phyloP scores from a whole-genome alignment of 1,139 yeast species.

The Candida sanyaensis region DNA sequence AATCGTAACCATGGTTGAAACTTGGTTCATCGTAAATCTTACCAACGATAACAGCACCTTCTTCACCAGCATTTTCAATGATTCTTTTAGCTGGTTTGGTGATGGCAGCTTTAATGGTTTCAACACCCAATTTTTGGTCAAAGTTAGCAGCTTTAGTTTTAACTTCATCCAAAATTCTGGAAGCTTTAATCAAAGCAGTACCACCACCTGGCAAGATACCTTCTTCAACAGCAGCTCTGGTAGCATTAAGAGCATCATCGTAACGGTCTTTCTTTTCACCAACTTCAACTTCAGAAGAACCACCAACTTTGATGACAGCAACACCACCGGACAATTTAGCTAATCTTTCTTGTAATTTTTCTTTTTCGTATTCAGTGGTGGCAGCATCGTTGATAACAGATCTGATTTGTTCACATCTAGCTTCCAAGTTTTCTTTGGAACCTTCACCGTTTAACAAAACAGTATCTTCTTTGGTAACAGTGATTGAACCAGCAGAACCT shows the following conservation, averaged over 20 bases:
- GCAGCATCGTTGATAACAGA: constrained; percentile 67
- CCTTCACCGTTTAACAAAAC: constrained; percentile 97
- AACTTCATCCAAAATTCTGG: constrained; percentile 75
- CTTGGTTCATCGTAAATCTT: constrained; percentile 86
- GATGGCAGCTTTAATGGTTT: constrained; percentile 92
- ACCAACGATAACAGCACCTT: constrained; percentile 97
- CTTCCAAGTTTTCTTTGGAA: constrained; percentile 78
- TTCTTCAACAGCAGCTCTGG: constrained; percentile 99
- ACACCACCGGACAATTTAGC: constrained; percentile 99
- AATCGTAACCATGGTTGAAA: constrained; percentile 92
- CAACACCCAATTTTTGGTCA: constrained; percentile 97
- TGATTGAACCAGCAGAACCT: constrained; percentile 91
- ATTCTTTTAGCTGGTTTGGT: constrained; percentile 96
- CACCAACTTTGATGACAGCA: constrained; percentile 98
- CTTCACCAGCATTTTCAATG: constrained; percentile 98
- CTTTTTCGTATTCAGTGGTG: constrained; percentile 94
- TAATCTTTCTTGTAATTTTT: constrained; percentile 96
- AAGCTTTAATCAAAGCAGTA: constrained; percentile 96
- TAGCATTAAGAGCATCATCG: constrained; percentile 98
- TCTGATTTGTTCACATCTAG: constrained; percentile 97
- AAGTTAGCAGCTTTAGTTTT: constrained; percentile 75
- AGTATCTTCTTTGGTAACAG: constrained; percentile 97
- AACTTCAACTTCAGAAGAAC: constrained; percentile 97
- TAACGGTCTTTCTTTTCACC: constrained; percentile 99
- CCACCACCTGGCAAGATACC: constrained; percentile 99